Evolutionary conservation across 2,329 filamentous ascomycete genomes (phyloP), one percentile per base, ranked within the genome.

Genomic region (Penicillium frequentans): DNA sequence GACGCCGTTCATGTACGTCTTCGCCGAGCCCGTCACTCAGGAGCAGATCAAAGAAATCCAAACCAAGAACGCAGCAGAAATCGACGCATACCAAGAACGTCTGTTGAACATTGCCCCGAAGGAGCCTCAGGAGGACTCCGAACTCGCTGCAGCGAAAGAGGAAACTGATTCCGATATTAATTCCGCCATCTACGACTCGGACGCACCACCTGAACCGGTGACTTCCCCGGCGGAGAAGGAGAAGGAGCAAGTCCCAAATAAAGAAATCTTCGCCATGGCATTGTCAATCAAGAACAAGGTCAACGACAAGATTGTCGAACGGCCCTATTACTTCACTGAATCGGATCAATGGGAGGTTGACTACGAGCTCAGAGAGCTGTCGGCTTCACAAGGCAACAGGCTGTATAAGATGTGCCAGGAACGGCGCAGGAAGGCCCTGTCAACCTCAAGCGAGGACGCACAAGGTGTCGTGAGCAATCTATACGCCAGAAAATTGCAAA

Each of bases 1-100:
- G 39, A 81, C 80, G 8, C 84, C 89, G 0, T 86, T 89, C 66
- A 93, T 96, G 85, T 93, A 96, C 69, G 86, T 98, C 52, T 96
- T 96, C 69, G 93, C 88, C 14, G 89, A 96, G 72, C 93, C 95
- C 3, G 87, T 98, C 52, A 84, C 84, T 0, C 83, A 90, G 5
- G 82, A 87, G 5, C 82, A 91, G 52, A 90, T 96, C 60, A 78
- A 88, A 19, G 73, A 76, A 13, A 90, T 95, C n/a, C 93, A 98
- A 71, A 83, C 80, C 23, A 81, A 81, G 14, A 86, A 84, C 56
- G 84, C 85, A 61, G 84, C 80, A 19, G 83, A 84, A 33, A 82
- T 92, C 23, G 86, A 89, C 48, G 83, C 83, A 13, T 90, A 90
- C 63, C 89, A 96, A 71, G 81, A 70, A 24, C 67, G 72, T n/a